Base-by-base conservation (phyloP, 192 early-diverging fungal genomes). In the Podila clonocystis region DNA sequence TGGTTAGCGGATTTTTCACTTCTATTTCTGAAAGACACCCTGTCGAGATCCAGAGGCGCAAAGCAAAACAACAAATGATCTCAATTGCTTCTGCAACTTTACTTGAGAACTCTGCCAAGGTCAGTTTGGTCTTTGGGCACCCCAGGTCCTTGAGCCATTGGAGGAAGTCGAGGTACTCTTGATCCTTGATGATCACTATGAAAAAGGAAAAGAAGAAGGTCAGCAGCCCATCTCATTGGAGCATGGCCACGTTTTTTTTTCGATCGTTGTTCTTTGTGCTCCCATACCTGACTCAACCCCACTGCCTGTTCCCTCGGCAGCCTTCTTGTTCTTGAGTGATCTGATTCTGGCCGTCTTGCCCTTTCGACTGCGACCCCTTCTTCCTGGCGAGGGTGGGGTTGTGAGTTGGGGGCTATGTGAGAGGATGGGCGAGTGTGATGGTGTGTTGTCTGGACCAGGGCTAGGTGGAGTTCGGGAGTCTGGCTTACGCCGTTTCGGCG, bases 41-140 rank as follows among this genome's bases (percentile, higher is more conserved):
- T 45, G 41, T 45, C 3, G 15, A 45, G 13, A 45, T 1, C 34
- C 34, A 11, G 8, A 30, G 41, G 48, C 26, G 41, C 2, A 62
- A 24, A 57, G 57, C 31, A 26, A 17, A 17, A 36, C 4, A 59
- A 9, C 20, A 31, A 26, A 20, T 11, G 20, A 9, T 62, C 19
- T 24, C 41, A 45, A 45, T 45, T 45, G 41, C 41, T 45, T 36
- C 34, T 8, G 41, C 13, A 9, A 48, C 67, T 65, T 70, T 75
- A 86, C 89, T 82, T 70, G 78, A 57, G 26, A 90, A 90, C 34
- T 87, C 72, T 41, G 87, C 89, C 26, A 90, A 38, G 20, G 84
- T 85, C n/a, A 90, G 73, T 48, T 88, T 88, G 24, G 85, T 85
- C 58, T 75, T 83, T 31, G 87, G 89, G 58, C 84, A 88, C 0